phyloP scores from a whole-genome alignment of 345 rosid genomes.

The Populus ilicifolia region DNA sequence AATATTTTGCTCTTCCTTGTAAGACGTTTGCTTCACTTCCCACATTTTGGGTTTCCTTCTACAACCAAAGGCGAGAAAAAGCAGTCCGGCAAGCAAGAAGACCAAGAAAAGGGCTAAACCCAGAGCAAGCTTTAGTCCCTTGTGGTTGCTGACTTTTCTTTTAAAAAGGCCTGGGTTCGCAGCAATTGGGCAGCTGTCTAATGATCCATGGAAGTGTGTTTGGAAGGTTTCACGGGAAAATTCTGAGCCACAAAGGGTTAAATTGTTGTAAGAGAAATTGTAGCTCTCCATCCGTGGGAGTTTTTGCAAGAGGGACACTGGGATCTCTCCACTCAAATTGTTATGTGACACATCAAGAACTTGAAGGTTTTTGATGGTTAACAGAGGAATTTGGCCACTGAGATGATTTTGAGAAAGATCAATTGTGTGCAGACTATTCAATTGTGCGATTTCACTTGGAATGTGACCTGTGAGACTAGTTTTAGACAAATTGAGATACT shows the following conservation, averaged over 20 bases:
- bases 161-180: slow-evolving; percentile 60
- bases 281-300: slow-evolving; percentile 58
- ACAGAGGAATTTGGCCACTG: slow-evolving; percentile 50
- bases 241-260: slow-evolving; percentile 60
- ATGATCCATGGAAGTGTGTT: slow-evolving; percentile 57
- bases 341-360: slow-evolving; percentile 71
- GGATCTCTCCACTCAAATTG: slow-evolving; percentile 79
- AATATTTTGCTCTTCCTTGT: slow-evolving; percentile 66
- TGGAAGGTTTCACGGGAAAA: slow-evolving; percentile 42
- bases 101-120: slow-evolving; percentile 61
- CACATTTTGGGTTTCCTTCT: slow-evolving; percentile 51
- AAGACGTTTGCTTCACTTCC: slow-evolving; percentile 57
- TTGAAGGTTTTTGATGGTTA: slow-evolving; percentile 44
- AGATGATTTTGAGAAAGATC: slow-evolving; percentile 81
- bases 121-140: slow-evolving; percentile 58
- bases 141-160: slow-evolving; percentile 40
- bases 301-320: slow-evolving; percentile 46
- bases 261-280: slow-evolving; percentile 90
- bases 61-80: slow-evolving; percentile 66
- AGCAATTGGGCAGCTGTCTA: slow-evolving; percentile 81
- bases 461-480: slow-evolving; percentile 60
- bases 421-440: slow-evolving; percentile 47
- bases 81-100: slow-evolving; percentile 56
- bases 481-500: slow-evolving; percentile 75
- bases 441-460: slow-evolving; percentile 48